phyloP scores from a whole-genome alignment of 108 stramenopile species.

The Cyclostephanos tholiformis region DNA sequence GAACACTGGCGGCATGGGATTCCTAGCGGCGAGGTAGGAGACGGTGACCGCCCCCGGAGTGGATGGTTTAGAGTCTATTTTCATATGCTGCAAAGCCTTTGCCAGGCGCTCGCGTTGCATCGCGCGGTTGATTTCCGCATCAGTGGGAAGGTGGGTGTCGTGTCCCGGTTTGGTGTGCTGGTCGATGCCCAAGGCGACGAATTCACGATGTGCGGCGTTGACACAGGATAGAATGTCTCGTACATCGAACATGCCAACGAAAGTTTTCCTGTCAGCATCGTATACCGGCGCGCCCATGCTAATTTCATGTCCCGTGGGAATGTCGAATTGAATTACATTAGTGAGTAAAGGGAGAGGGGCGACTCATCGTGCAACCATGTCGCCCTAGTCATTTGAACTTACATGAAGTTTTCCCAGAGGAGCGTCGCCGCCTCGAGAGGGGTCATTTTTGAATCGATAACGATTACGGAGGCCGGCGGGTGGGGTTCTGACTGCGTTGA shows the following conservation, averaged over 20 bases:
- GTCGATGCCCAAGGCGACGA: slow-evolving; percentile 28
- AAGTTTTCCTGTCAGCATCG: slow-evolving; percentile 41
- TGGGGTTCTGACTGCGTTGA: slow-evolving; percentile 10
- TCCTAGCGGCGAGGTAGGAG: slow-evolving; percentile 51
- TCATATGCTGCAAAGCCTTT: slow-evolving; percentile 50
- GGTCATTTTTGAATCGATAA: slow-evolving; percentile 53
- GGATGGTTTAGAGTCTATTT: slow-evolving; percentile 36
- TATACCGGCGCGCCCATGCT: slow-evolving; percentile 59
- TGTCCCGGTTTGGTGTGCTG: slow-evolving; percentile 33
- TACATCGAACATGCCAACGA: slow-evolving; percentile 58
- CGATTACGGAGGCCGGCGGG: slow-evolving; percentile 25
- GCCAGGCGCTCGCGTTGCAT: slow-evolving; percentile 45
- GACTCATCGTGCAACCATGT: background rate
- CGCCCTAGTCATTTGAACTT: background rate
- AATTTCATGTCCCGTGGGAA: background rate
- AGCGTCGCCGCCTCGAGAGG: slow-evolving; percentile 55
- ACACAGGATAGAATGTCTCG: slow-evolving; percentile 58
- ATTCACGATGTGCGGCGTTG: slow-evolving; percentile 47
- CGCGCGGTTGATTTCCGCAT: slow-evolving; percentile 38
- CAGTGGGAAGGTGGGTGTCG: slow-evolving; percentile 29
- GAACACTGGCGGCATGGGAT: slow-evolving; percentile 36
- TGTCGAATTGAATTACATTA: background rate
- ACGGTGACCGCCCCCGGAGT: slow-evolving; percentile 50
- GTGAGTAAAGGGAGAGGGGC: background rate
- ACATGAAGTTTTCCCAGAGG: slow-evolving; percentile 51